Base-by-base conservation (phyloP, 306 rosid genomes). In the Begonia masoniana region DNA sequence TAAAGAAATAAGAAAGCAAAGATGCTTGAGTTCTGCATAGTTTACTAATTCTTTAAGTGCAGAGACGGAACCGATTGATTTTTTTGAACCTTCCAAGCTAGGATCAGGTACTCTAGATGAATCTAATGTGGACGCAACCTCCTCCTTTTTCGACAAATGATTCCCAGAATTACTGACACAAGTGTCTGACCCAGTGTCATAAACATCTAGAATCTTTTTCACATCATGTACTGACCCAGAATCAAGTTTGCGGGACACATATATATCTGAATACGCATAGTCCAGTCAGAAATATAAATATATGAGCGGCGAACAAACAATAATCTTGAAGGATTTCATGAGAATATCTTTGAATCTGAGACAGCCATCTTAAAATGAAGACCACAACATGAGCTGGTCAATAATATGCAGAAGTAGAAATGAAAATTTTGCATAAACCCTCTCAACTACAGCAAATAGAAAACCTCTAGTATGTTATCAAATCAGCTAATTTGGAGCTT, bases 11-110 rank as follows among this genome's bases (percentile, higher is more conserved):
- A 8, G 7, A 10, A 14, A 12, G 57, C 48, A 6, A 59, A 55
- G 39, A 46, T 36, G 43, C 54, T 47, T 15, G 60, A 31, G 50
- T 21, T 54, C 12, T 53, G 50, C 51, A 65, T 42, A 65, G 52
- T 76, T 60, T 68, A 83, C 96, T 73, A 78, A 69, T 67, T 87
- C 96, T 65, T 81, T 77, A 47, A 87, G 87, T 54, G 87, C 81
- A 62, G 82, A 74, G 47, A 85, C 68, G 42, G 95, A 74, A 74
- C 70, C 65, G 71, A 58, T 43, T 52, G 77, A 67, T 68, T 73
- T 85, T 70, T 72, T 79, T 12, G 87, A 76, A 46, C 65, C 78
- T 12, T 81, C 89, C 68, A 78, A 61, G 72, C 89, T 71, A 65
- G 80, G 75, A 50, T 76, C 85, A 59, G 74, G 50, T 53, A 67